A percentile compares a stretch with the other conserved stretches of the same genome.
Evolutionary conservation across 352 stramenopile genomes (phyloP).

Genomic region (Globisporangium recalcitrans): DNA sequence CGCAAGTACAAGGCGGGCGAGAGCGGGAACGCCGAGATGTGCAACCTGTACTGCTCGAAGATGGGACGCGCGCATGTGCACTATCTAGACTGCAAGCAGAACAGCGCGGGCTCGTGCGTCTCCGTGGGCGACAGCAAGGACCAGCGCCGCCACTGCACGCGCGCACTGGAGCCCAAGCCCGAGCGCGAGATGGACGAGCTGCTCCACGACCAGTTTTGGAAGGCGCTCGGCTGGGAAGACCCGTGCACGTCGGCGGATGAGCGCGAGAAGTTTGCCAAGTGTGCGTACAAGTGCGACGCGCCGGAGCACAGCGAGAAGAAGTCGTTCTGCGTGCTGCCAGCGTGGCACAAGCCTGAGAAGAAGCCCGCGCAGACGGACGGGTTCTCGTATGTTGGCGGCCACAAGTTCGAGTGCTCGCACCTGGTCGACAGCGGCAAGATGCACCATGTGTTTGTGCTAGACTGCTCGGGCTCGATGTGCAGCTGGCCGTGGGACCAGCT

Average conservation of each 20-base stretch:
- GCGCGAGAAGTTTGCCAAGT: constrained; percentile 61
- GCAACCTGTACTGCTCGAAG: constrained; percentile 75
- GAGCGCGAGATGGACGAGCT: constrained; percentile 56
- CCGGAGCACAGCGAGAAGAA: constrained; percentile 51
- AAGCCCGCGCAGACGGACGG: constrained; percentile 29
- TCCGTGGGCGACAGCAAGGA: constrained; percentile 40
- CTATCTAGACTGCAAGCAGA: constrained; percentile 60
- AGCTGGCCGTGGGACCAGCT: constrained; percentile 56
- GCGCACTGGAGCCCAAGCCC: constrained; percentile 42
- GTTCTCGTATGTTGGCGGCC: constrained; percentile 52
- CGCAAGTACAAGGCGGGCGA: constrained; percentile 73
- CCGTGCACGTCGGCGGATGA: constrained; percentile 54
- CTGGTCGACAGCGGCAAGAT: constrained; percentile 38
- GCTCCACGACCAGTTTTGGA: constrained; percentile 73
- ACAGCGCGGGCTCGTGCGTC: constrained; percentile 28
- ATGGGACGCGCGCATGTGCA: constrained; percentile 74
- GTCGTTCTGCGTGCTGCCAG: constrained; percentile 58
- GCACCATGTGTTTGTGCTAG: constrained; percentile 81
- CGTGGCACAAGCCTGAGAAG: constrained; percentile 44
- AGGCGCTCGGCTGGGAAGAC: constrained; percentile 71
- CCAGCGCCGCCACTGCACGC: constrained; percentile 59
- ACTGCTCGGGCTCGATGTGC: constrained; percentile 71
- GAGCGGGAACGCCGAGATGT: constrained; percentile 70
- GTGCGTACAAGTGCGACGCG: constrained; percentile 60
- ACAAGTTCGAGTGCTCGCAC: constrained; percentile 78